Base-by-base conservation (phyloP, 2,329 filamentous ascomycete genomes). In the Trichoderma cornu-damae region DNA sequence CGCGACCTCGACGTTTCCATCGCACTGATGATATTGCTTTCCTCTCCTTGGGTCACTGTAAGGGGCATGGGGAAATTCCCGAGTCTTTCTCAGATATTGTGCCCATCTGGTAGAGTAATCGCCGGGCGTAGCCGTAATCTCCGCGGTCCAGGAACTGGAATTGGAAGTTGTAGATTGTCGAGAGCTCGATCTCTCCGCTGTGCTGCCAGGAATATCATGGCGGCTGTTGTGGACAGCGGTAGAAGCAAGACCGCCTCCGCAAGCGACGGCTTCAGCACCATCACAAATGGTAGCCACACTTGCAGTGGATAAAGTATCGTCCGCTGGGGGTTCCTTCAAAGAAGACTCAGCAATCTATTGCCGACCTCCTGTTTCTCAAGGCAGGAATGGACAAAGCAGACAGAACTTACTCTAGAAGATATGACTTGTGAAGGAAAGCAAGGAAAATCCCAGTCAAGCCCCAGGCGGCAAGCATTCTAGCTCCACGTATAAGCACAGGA, bases 131-230 rank as follows among this genome's bases (percentile, higher is more conserved):
- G 16, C 24, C 50, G 50, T 4, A 42, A 30, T 30, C 49, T 28
- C n/a, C 54, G 46, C 38, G 46, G 54, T 35, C 54, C 54, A n/a
- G 54, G 54, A 30, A 49, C 54, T 16, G 46, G 54, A 22, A 47
- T 40, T 5, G 43, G 54, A 20, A 57, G 54, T 8, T 38, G 22
- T 14, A 55, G 28, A 30, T 55, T 26, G 22, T 40, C 52, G 12
- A 35, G 38, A 26, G 24, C 32, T 38, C 20, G 42, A n/a, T 28
- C 28, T 18, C 20, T 28, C 11, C 47, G 32, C 26, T 50, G 35
- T 32, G 54, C 35, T 37, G 47, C 47, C 28, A 57, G 22, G 20
- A 40, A 57, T 16, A 57, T 28, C n/a, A 57, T 50, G 30, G 35
- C 54, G 22, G 38, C 37, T 16, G 54, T 57, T 12, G 24, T 57